Evolutionary conservation across 768 basidiomycete species (phyloP), one percentile per base, ranked within the genome.

Genomic region (Auricularia cornea): DNA sequence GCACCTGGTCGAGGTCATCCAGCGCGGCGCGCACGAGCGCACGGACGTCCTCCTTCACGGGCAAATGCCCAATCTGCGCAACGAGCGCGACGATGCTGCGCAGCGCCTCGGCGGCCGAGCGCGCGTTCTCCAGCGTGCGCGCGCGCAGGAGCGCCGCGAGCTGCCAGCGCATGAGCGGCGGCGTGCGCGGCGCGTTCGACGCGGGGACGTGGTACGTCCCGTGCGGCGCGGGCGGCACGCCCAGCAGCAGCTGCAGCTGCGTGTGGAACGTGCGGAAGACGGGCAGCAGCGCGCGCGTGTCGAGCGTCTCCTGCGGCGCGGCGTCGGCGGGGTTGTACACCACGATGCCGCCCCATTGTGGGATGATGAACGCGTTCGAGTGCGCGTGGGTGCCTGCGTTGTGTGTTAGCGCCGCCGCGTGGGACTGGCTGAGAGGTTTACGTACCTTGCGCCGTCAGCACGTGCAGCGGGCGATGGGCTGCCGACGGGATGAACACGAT

Each of bases 271-370:
- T 78, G 3, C 77, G 68, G 71, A 95, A 92, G 32, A 83, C 71
- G 20, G 75, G 70, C 51, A 81, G 71, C 20, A 92, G 78, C 41
- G 16, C 41, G n/a, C 40, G 33, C 28, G 20, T 72, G 60, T 62
- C 72, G 63, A 61, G 70, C 64, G 35, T 72, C 66, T 48, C 70
- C 60, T 63, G 64, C 48, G 70, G 62, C 16, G 35, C 14, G 3
- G 62, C 44, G 63, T 61, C 23, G 38, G 77, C 74, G 35, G 83
- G 83, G 71, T 94, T 93, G 68, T 84, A 77, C 64, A 98, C 81
- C 62, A 89, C 82, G 60, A 98, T 88, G 28, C 93, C 87, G 35
- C 96, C 96, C 88, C 92, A 95, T 73, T 98, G 96, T 0, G 96
- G 95, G 0, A 95, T 79, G 23, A 96, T 81, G 78, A 98, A 98